These are phyloP conservation scores for Penicillium sp. DNA, from an alignment of 2,329 filamentous ascomycete genomes.

Conservation along the genomic window DNA sequence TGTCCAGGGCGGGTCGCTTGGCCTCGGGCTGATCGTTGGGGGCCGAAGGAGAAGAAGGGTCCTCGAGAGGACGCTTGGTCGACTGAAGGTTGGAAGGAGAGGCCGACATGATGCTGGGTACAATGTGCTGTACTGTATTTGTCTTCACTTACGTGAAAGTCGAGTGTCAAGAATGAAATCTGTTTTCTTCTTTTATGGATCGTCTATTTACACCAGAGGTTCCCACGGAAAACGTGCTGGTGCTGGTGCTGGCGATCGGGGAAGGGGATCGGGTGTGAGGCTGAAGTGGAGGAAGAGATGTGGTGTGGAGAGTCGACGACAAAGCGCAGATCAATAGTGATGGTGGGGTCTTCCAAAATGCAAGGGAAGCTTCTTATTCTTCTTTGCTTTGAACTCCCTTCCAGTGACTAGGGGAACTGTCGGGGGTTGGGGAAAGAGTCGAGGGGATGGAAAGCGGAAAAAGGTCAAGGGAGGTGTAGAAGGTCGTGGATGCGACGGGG, in stretches of 20 bases:
- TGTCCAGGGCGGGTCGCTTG: constrained; percentile 94
- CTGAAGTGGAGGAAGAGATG: constrained; percentile 33
- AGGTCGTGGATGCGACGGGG: constrained; percentile 19
- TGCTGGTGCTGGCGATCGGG: constrained; percentile 54
- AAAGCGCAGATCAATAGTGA: constrained; percentile 27
- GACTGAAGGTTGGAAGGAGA: constrained; percentile 54
- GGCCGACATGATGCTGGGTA: constrained; percentile 66
- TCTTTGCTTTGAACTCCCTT: neutral
- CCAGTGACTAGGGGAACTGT: neutral
- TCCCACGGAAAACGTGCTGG: constrained; percentile 89
- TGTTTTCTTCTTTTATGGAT: constrained; percentile 52
- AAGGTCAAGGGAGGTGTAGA: constrained; percentile 10
- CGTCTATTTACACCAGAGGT: constrained; percentile 80
- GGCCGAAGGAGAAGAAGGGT: constrained; percentile 90
- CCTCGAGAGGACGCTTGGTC: constrained; percentile 89
- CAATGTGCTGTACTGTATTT: constrained; percentile 30
- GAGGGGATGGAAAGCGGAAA: constrained; percentile 11
- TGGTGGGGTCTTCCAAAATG: constrained; percentile 13
- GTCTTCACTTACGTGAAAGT: constrained; percentile 45
- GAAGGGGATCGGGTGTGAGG: constrained; percentile 39
- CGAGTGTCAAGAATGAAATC: constrained; percentile 46
- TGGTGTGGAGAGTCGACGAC: constrained; percentile 33
- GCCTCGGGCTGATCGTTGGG: constrained; percentile 93
- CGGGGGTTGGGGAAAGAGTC: constrained; percentile 8
- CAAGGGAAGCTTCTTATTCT: constrained; percentile 13